Evolutionary conservation across 805 yeast genomes (phyloP).

Genomic region (Limtongia smithiae): DNA sequence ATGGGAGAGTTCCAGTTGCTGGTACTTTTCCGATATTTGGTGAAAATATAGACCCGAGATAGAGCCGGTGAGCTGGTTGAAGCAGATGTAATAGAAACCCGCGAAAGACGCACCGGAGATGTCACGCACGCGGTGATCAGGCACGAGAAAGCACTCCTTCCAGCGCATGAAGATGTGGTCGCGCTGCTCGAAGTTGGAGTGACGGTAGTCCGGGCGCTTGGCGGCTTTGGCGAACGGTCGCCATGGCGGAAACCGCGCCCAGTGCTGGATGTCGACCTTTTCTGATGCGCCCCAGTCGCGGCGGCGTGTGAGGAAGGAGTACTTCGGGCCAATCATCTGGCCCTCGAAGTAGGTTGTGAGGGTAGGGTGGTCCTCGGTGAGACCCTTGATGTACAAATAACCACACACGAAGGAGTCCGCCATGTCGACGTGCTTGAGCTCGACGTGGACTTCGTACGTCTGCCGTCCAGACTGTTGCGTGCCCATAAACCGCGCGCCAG

Average conservation of each 20-base stretch:
- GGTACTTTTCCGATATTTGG: slow-evolving; percentile 71
- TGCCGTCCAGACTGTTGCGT: slow-evolving; percentile 66
- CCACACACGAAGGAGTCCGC: slow-evolving; percentile 52
- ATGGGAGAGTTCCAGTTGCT: slow-evolving; percentile 59
- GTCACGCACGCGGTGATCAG: slow-evolving; percentile 64
- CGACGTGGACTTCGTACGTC: slow-evolving; percentile 64
- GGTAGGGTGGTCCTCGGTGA: slow-evolving; percentile 58
- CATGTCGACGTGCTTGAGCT: slow-evolving; percentile 66
- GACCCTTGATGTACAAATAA: slow-evolving; percentile 57
- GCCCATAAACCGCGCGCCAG: slow-evolving; percentile 62
- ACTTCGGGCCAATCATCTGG: slow-evolving; percentile 59
- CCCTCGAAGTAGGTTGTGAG: slow-evolving; percentile 71
- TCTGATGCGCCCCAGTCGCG: slow-evolving; percentile 59
- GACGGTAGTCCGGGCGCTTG: slow-evolving; percentile 34
- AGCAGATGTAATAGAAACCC: slow-evolving; percentile 85
- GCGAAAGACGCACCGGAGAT: slow-evolving; percentile 79
- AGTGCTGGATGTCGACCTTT: slow-evolving; percentile 60
- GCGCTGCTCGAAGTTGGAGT: slow-evolving; percentile 37
- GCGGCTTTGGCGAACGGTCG: slow-evolving; percentile 34
- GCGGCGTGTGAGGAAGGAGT: slow-evolving; percentile 58
- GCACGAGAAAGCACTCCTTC: slow-evolving; percentile 86
- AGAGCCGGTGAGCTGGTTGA: slow-evolving; percentile 71
- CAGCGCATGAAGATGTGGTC: slow-evolving; percentile 81
- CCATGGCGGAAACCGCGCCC: slow-evolving; percentile 57
- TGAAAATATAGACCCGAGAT: slow-evolving; percentile 82